Conservation (phyloP, 306 rosid species). For the Vachellia pachyceras region DNA sequence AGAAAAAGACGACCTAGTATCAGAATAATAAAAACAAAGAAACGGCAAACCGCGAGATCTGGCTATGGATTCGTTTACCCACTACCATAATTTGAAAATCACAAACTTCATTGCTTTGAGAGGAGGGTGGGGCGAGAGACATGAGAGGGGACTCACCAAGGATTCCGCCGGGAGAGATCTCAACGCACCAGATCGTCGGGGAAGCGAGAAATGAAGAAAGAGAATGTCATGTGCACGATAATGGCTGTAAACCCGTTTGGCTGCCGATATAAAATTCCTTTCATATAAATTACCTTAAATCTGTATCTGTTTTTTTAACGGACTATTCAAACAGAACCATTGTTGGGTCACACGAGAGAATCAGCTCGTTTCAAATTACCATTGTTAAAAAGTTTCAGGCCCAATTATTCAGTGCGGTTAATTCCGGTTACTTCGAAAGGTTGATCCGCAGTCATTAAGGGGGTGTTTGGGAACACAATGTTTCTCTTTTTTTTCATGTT, state of each 20-base stretch:
- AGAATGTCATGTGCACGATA: no score
- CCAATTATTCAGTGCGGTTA: not conserved
- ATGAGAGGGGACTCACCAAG: conserved; percentile 22
- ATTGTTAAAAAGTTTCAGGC: not conserved
- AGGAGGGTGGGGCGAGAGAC: not conserved
- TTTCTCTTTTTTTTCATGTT: no score
- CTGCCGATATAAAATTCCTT: no score
- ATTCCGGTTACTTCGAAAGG: not conserved
- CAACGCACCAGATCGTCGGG: conserved; percentile 17
- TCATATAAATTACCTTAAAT: no score
- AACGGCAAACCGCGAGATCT: conserved; percentile 34
- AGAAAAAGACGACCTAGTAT: not conserved
- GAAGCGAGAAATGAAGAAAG: not conserved
- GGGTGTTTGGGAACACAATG: no score
- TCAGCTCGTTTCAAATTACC: not conserved
- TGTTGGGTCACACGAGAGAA: no score
- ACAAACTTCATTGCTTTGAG: not conserved
- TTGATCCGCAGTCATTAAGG: no score
- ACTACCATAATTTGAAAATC: not conserved
- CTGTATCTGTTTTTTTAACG: no score
- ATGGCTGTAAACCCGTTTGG: no score
- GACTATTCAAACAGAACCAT: no score
- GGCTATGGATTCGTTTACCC: conserved; percentile 7
- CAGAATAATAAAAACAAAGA: conserved; percentile 16
- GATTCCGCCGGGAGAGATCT: conserved; percentile 41